phyloP scores from a whole-genome alignment of 2,329 filamentous ascomycete species.

The Fusarium liriodendri region DNA sequence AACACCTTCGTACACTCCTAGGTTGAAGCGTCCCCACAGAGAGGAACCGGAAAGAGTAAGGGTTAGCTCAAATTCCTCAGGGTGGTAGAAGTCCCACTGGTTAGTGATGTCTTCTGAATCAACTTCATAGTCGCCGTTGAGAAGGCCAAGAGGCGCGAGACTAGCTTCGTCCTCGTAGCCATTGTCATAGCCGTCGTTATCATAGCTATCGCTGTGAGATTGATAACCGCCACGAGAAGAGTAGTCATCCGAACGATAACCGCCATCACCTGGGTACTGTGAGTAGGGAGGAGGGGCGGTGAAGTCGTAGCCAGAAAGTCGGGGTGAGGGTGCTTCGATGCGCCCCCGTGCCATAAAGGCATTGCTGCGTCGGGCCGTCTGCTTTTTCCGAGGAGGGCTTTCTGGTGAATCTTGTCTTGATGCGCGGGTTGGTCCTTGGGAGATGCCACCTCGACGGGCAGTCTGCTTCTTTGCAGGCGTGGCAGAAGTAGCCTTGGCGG shows the following conservation, averaged over 20 bases:
- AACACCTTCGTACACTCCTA: constrained; percentile 55
- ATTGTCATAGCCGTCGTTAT: background rate
- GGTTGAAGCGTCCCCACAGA: constrained; percentile 60
- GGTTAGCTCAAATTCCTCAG: constrained; percentile 48
- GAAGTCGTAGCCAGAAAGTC: background rate
- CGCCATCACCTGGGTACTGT: constrained; percentile 7
- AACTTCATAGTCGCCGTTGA: constrained; percentile 60
- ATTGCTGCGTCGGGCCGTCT: constrained; percentile 44
- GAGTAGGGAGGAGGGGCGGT: constrained; percentile 34
- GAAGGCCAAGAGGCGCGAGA: constrained; percentile 47
- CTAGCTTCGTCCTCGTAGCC: background rate
- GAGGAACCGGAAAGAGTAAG: constrained; percentile 52
- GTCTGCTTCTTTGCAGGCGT: constrained; percentile 1
- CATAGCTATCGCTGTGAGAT: background rate
- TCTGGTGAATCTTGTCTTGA: background rate
- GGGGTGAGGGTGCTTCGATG: constrained; percentile 17
- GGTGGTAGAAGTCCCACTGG: constrained; percentile 38
- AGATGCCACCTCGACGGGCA: constrained; percentile 21
- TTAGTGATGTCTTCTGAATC: constrained; percentile 38
- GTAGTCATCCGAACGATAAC: constrained; percentile 4
- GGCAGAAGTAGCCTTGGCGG: background rate
- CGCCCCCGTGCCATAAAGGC: constrained; percentile 38
- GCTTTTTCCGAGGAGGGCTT: constrained; percentile 11
- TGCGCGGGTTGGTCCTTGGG: constrained; percentile 12
- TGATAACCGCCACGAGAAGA: background rate